Evolutionary conservation across 768 basidiomycete genomes (phyloP).

Genomic region (Kondoa subrosea): DNA sequence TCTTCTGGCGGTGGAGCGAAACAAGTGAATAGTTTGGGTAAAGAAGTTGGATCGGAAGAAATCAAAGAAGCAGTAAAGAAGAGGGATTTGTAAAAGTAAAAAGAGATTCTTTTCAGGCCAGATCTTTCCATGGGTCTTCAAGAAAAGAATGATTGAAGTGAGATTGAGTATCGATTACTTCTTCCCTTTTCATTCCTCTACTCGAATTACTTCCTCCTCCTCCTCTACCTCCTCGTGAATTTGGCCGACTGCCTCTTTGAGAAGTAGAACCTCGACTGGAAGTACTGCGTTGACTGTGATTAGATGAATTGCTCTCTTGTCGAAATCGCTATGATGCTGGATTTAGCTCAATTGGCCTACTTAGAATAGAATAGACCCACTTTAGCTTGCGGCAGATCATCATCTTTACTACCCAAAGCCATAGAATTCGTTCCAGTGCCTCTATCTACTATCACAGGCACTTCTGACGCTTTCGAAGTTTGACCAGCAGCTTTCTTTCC

Average conservation of each 20-base stretch:
- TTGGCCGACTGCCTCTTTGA: background rate
- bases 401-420: background rate
- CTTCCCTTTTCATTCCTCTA: background rate
- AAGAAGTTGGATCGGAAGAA: background rate
- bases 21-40: background rate
- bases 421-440: no score
- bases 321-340: background rate
- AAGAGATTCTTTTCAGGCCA: background rate
- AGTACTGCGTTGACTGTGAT: background rate
- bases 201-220: no score
- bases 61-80: background rate
- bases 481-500: no score
- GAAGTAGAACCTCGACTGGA: background rate
- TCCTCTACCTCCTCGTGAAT: background rate
- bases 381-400: background rate
- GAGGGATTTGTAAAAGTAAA: background rate
- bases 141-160: background rate
- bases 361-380: background rate
- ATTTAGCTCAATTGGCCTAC: background rate
- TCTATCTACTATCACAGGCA: background rate
- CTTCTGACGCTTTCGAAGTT: background rate
- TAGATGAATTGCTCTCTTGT: background rate
- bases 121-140: background rate
- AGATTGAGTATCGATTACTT: background rate
- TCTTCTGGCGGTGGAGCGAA: no score